Percentiles rank a stretch among this genome's conserved stretches.
Evolutionary conservation across 192 early-diverging fungal species (phyloP).

Genomic region (Coemansia biformis): DNA sequence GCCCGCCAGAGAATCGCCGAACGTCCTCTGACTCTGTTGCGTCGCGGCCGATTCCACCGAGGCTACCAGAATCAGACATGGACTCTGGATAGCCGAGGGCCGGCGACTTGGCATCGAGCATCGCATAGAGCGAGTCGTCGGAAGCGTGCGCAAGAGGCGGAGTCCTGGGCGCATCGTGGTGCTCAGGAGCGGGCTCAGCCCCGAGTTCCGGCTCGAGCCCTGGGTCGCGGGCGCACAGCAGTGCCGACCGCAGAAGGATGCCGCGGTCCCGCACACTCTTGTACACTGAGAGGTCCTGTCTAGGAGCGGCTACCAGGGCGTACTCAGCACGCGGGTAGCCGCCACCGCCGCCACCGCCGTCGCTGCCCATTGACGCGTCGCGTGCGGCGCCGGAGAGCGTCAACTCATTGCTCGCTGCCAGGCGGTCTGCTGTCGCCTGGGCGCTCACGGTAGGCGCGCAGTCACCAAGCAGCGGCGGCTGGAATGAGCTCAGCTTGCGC

Average conservation of each 20-base stretch:
- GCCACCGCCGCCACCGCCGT: neutral
- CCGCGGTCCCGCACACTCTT: conserved; percentile 45
- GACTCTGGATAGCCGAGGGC: no score
- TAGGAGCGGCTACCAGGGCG: neutral
- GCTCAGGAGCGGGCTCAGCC: no score
- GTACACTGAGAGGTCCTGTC: conserved; percentile 23
- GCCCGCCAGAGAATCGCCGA: no score
- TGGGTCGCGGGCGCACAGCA: conserved; percentile 17
- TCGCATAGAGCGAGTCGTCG: no score
- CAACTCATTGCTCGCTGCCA: neutral
- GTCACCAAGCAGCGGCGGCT: conserved; percentile 7
- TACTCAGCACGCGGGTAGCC: neutral
- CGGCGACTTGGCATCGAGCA: no score
- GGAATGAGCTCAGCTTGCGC: conserved; percentile 18
- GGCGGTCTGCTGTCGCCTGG: neutral
- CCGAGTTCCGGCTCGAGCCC: no score
- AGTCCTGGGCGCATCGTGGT: no score
- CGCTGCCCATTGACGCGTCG: neutral
- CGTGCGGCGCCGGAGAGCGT: neutral
- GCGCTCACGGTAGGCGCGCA: neutral
- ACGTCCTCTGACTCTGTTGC: no score
- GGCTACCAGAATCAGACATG: no score
- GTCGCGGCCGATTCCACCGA: no score
- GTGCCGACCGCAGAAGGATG: conserved; percentile 37
- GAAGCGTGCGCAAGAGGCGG: no score